Evolutionary conservation across 2,329 filamentous ascomycete genomes (phyloP), one percentile per base, ranked within the genome.

Genomic region (Fusarium miscanthi): DNA sequence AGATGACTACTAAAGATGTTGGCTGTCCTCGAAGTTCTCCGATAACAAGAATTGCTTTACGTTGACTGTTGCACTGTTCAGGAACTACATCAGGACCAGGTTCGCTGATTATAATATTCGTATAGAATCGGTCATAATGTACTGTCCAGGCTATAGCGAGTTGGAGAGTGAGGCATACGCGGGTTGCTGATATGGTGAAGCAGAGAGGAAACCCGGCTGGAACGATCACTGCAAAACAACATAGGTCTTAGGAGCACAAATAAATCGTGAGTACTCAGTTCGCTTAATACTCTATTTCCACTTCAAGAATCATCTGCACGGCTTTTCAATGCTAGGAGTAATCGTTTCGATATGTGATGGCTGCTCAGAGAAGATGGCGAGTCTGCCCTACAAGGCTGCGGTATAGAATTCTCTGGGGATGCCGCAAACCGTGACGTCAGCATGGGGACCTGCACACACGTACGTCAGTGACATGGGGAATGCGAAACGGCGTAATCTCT

Each of bases 291-390:
- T 5, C 6, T 25, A 3, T 9, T 3, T 8, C 13, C 14, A 25
- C 9, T 30, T 8, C 0, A 0, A 35, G 6, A 35, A 8, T 4
- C 12, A 4, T 6, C 21, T 12, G 6, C 19, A 3, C 1, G 1
- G 3, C 6, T 25, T 3, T 3, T 11, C 0, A 8, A 14, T 16
- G 6, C 6, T 0, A 35, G 10, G 3, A 14, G 2, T 19, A 16
- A 5, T 35, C 5, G 3, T 25, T 19, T 17, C 8, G 5, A 19
- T 17, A 6, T n/a, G 31, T 14, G 14, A 19, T 14, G 11, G 8
- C 9, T 57, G 14, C 19, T 19, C 9, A 8, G 33, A 25, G 8
- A 14, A 1, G 10, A 33, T 17, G 6, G 2, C 17, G 3, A 9
- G 12, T 12, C 13, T 57, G 40, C n/a, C 23, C 19, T 13, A 16